A percentile compares a stretch with the other conserved stretches of the same genome.
Conservation (phyloP, 2,329 filamentous ascomycete species). For the Cryphonectria parasitica region DNA sequence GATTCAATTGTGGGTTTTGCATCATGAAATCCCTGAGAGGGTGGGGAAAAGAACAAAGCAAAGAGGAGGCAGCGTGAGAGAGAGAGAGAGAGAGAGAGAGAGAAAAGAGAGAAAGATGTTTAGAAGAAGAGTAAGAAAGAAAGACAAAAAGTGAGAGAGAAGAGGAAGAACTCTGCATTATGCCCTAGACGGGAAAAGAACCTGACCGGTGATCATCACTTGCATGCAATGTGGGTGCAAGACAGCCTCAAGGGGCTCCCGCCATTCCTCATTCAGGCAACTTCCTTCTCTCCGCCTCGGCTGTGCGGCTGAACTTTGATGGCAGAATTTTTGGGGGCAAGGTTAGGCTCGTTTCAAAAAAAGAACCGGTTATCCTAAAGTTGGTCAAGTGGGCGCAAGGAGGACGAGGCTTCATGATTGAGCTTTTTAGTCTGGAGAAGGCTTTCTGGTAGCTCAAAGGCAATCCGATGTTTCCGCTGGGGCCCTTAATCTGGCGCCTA, state of each 20-base stretch:
- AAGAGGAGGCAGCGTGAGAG: not conserved
- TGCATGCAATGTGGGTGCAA: not conserved
- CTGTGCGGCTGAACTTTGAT: not conserved
- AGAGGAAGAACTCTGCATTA: not conserved
- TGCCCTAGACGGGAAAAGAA: not conserved
- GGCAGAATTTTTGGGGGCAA: not conserved
- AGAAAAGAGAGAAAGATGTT: not conserved
- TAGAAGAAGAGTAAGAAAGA: not conserved
- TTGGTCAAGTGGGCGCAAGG: not conserved
- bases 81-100: not conserved
- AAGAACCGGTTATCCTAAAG: not conserved
- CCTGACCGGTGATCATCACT: not conserved
- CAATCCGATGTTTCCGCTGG: not conserved
- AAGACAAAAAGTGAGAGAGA: not conserved
- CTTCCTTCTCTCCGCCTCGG: not conserved
- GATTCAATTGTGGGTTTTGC: not conserved
- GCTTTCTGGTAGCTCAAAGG: not conserved
- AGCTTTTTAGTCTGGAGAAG: not conserved
- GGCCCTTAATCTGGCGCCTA: not conserved
- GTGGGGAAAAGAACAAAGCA: too few relatives aligned
- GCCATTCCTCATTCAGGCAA: not conserved
- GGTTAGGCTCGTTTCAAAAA: not conserved
- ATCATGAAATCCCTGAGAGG: not conserved
- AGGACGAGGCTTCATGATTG: not conserved
- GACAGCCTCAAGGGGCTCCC: not conserved